A percentile compares a stretch with the other conserved stretches of the same genome.
Conservation (phyloP, 1,284 basidiomycete genomes). For the Rhizopogon hawkerae region DNA sequence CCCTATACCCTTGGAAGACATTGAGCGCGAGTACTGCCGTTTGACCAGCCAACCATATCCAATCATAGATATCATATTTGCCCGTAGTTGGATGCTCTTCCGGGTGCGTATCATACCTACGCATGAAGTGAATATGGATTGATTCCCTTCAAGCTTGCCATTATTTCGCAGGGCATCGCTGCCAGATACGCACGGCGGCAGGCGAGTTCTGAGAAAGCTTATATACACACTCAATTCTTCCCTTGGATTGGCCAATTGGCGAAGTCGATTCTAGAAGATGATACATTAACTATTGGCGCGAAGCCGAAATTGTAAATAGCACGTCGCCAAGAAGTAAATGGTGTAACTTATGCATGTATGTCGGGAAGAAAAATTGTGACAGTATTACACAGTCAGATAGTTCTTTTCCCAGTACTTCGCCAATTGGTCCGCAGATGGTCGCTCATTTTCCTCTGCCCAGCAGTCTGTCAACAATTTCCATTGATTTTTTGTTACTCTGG, state of each 20-base stretch:
- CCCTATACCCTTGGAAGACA: constrained; percentile 62
- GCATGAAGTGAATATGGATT: background rate
- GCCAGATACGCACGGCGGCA: constrained; percentile 80
- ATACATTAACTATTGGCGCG: constrained; percentile 30
- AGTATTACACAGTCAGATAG: background rate
- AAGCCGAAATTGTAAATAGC: constrained; percentile 31
- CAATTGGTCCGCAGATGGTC: constrained; percentile 13
- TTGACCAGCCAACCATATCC: constrained; percentile 59
- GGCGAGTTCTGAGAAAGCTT: constrained; percentile 76
- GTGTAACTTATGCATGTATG: background rate
- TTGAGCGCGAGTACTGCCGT: constrained; percentile 72
- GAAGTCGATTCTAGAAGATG: constrained; percentile 47
- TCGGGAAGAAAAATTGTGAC: too few species aligned
- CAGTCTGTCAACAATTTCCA: constrained; percentile 20
- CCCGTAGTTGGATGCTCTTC: constrained; percentile 83
- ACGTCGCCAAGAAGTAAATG: background rate
- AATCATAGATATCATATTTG: constrained; percentile 67
- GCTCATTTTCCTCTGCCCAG: constrained; percentile 12
- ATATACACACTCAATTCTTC: constrained; percentile 48
- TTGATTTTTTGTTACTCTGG: background rate
- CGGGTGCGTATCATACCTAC: constrained; percentile 43
- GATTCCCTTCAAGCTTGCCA: constrained; percentile 48
- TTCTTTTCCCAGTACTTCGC: constrained; percentile 14
- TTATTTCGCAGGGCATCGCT: constrained; percentile 91
- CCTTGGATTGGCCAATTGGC: constrained; percentile 60